Percentiles rank a stretch among this genome's conserved stretches.
These are phyloP conservation scores for Huntiella savannae DNA, from an alignment of 2,329 filamentous ascomycete genomes.

Conservation along the genomic window DNA sequence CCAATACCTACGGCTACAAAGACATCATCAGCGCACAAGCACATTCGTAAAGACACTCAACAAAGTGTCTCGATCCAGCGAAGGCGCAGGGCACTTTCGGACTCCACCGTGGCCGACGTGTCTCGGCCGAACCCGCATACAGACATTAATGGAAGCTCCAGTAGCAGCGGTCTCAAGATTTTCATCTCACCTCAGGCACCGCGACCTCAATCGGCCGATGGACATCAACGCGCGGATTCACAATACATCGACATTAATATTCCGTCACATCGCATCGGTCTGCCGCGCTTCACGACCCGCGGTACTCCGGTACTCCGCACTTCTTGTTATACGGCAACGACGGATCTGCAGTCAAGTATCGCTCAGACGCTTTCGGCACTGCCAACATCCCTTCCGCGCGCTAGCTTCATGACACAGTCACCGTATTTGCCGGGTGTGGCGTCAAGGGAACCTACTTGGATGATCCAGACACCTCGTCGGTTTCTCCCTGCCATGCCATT, in stretches of 20 bases:
- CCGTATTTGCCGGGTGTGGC: constrained; percentile 6
- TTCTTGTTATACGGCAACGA: constrained; percentile 61
- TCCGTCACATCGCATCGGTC: constrained; percentile 67
- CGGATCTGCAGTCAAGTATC: constrained; percentile 27
- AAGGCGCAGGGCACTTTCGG: constrained; percentile 50
- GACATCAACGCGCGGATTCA: constrained; percentile 22
- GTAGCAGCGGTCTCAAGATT: constrained; percentile 52
- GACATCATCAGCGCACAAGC: constrained; percentile 12
- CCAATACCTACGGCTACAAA: constrained; percentile 1
- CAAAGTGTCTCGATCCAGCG: constrained; percentile 3
- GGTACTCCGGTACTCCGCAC: constrained; percentile 62
- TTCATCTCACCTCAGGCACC: constrained; percentile 44
- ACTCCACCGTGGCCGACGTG: constrained; percentile 52
- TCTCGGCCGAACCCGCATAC: constrained; percentile 17
- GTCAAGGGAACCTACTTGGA: constrained; percentile 10
- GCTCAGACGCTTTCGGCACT: constrained; percentile 1
- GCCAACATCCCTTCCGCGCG: constrained; percentile 4
- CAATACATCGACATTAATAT: constrained; percentile 51
- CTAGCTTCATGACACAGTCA: constrained; percentile 6
- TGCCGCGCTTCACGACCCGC: constrained; percentile 56
- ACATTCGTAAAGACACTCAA: background rate
- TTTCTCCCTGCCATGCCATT: constrained; percentile 5
- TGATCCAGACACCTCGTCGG: constrained; percentile 6
- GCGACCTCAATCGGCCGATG: constrained; percentile 28
- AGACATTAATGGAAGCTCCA: constrained; percentile 31